Base-by-base conservation (phyloP, 2,329 filamentous ascomycete species). In the Colletotrichum sidae region DNA sequence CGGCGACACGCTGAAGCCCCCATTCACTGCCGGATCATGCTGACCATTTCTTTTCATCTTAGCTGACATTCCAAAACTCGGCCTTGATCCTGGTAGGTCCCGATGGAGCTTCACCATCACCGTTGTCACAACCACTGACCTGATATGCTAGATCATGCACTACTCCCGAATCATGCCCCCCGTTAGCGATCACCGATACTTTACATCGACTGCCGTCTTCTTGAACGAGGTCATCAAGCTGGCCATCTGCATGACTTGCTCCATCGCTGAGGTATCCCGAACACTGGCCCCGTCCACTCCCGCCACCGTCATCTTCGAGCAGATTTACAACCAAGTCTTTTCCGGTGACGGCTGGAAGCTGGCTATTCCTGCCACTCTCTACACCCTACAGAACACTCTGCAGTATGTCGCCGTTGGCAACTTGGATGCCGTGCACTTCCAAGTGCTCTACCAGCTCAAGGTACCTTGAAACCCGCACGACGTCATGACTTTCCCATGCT, bases 131-230 rank as follows among this genome's bases (percentile, higher is more conserved):
- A 58, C 69, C 54, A 11, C 59, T 25, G 35, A 55, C 34, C 50
- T 25, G 25, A 25, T 25, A 5, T 25, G 52, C 35, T 73, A 95
- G 92, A 86, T 97, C 60, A 92, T 97, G 85, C 95, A 97, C 81
- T 97, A 98, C 78, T 97, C 94, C 37, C 89, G 94, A 69, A 89
- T 96, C 67, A 97, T 97, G 94, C 92, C 94, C n/a, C 85, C 90
- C 9, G 84, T 87, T 9, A 89, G 90, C 75, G 92, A 93, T 70
- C 92, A 94, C 74, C 90, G 94, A 75, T 98, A 97, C 79, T 93
- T 96, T 72, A 90, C 95, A 44, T 97, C 94, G 46, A 98, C 96
- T 9, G 94, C 95, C 47, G 93, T 99, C 59, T 93, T 98, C 76
- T 84, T 98, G 68, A 96, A 94, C 77, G 96, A 99, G 79, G 86